Base-by-base conservation (phyloP, 1,284 basidiomycete genomes). In the Cutaneotrichosporon curvatum region DNA sequence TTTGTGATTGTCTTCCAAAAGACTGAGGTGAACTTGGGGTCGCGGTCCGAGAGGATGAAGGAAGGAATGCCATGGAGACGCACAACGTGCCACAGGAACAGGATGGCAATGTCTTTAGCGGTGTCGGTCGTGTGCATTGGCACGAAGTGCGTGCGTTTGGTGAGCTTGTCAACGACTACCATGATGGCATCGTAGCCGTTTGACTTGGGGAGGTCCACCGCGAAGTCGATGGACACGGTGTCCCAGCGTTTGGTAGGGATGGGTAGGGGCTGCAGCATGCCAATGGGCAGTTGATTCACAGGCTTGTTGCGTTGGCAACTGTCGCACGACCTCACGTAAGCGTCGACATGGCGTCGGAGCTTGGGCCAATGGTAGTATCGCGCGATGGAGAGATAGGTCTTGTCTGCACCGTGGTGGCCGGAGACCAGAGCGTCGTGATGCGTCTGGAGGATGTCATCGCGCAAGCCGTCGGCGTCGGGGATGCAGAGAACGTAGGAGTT, bases 151-250 rank as follows among this genome's bases (percentile, higher is more conserved):
- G 61, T 65, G 46, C 62, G 60, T 51, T 79, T 78, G 7, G 74
- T 74, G 19, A 76, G 60, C 0, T 68, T 41, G 49, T 75, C 71
- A 0, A 74, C 76, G 0, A 78, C 62, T 0, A 77, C 73, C 0
- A 74, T 45, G 6, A 79, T 71, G 5, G 70, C 47, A 43, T 74
- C 60, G 52, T 47, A 74, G 1, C 71, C 68, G 5, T 60, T 12
- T 0, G 67, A 71, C 8, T 6, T 6, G 0, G 77, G 77, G 0
- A 79, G 61, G 18, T 71, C 65, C 7, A 66, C 63, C 20, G 79
- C 75, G 39, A 74, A 67, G 51, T 80, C 76, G 67, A 78, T 70
- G 0, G 72, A 71, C 5, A 79, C 63, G 0, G 71, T 5, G 10
- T 30, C 22, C 35, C 35, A 44, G 3, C 31, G 18, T 5, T 18